These are phyloP conservation scores for Chaetomium olivaceum DNA, from an alignment of 2,329 filamentous ascomycete species.

Conservation along the genomic window DNA sequence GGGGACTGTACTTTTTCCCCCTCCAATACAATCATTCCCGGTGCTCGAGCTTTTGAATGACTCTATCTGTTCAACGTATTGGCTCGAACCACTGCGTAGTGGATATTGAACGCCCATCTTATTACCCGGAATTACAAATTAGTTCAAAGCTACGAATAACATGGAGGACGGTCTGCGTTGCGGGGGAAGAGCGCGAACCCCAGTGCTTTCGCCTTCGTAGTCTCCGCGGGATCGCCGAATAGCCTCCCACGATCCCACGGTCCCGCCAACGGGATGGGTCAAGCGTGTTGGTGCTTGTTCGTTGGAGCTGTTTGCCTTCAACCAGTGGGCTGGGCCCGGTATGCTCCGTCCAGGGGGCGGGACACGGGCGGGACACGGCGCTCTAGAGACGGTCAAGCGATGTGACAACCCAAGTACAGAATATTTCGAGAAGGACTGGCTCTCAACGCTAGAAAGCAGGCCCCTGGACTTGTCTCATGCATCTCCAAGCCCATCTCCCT, in stretches of 20 bases:
- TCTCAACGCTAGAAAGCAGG: conserved; percentile 1
- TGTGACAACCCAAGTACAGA: neutral
- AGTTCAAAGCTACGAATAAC: neutral
- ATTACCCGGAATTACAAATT: conserved; percentile 25
- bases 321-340: neutral
- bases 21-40: neutral
- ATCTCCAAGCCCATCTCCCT: neutral
- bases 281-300: neutral
- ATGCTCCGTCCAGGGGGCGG: neutral
- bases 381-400: neutral
- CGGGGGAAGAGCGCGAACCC: neutral
- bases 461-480: neutral
- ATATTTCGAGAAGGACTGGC: neutral
- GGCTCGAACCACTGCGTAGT: conserved; percentile 18
- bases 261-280: neutral
- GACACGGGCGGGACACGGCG: no score
- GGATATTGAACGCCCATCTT: conserved; percentile 16
- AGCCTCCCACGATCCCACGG: no score
- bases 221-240: no score
- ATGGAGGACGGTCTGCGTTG: neutral
- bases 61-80: conserved; percentile 8
- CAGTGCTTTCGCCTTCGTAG: neutral
- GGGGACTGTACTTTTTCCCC: neutral
- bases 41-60: neutral
- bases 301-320: no score